These are phyloP conservation scores for Phlegmacium glaucopus DNA, from an alignment of 768 basidiomycete genomes.

Conservation along the genomic window DNA sequence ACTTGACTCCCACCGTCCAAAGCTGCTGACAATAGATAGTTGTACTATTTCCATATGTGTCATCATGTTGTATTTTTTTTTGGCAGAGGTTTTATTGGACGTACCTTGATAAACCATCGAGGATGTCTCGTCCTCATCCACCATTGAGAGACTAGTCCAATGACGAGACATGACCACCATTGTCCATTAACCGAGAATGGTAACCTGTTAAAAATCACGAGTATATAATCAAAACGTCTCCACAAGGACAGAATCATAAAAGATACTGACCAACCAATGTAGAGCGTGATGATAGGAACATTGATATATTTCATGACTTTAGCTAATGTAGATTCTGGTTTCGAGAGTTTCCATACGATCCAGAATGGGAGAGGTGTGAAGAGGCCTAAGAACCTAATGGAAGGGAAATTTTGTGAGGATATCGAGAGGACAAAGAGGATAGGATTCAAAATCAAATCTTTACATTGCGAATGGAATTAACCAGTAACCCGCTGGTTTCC, in stretches of 20 bases:
- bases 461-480: conserved; percentile 47
- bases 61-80: conserved; percentile 17
- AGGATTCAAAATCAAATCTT: conserved; percentile 6
- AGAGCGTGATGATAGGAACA: conserved; percentile 40
- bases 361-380: conserved; percentile 48
- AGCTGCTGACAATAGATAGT: conserved; percentile 62
- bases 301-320: conserved; percentile 39
- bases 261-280: conserved; percentile 34
- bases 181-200: conserved; percentile 53
- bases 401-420: background rate
- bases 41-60: conserved; percentile 37
- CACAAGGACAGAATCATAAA: conserved; percentile 7
- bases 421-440: background rate
- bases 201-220: conserved; percentile 20
- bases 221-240: background rate
- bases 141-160: conserved; percentile 55
- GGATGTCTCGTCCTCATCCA: conserved; percentile 55
- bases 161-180: conserved; percentile 52
- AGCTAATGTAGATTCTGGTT: conserved; percentile 28
- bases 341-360: conserved; percentile 36
- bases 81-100: background rate
- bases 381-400: conserved; percentile 39
- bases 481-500: conserved; percentile 41
- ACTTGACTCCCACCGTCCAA: conserved; percentile 62
- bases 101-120: conserved; percentile 55